These are phyloP conservation scores for Gillenia trifoliata DNA, from an alignment of 306 rosid genomes.

Conservation along the genomic window DNA sequence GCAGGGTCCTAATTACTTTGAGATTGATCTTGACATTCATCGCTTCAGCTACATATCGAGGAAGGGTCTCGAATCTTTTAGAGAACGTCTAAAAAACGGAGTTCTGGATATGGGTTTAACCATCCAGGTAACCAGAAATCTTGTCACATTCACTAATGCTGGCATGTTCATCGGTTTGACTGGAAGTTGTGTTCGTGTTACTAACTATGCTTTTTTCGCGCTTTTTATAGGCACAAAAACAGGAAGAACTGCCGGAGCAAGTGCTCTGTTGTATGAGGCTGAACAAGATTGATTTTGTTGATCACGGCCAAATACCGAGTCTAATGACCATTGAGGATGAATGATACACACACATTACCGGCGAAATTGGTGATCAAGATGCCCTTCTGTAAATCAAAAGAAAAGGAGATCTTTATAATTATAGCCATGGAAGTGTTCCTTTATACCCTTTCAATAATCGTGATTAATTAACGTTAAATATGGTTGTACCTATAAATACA, in stretches of 20 bases:
- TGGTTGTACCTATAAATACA: neutral
- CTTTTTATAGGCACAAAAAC: conserved; percentile 72
- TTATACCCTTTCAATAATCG: neutral
- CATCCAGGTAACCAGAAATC: conserved; percentile 55
- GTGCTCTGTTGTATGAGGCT: conserved; percentile 85
- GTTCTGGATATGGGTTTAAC: conserved; percentile 75
- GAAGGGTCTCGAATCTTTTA: conserved; percentile 83
- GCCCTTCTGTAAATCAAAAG: conserved; percentile 4
- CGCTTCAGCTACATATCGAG: conserved; percentile 94
- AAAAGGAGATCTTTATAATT: neutral
- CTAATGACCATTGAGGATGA: conserved; percentile 56
- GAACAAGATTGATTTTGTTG: conserved; percentile 76
- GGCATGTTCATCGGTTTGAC: neutral
- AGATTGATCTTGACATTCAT: conserved; percentile 96
- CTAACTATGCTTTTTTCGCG: neutral
- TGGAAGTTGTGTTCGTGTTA: neutral
- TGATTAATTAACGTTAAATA: neutral
- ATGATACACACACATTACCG: neutral
- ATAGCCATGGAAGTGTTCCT: neutral
- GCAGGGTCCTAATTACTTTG: conserved; percentile 89
- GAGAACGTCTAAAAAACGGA: conserved; percentile 76
- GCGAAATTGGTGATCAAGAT: neutral
- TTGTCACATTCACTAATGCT: neutral
- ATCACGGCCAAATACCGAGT: conserved; percentile 61
- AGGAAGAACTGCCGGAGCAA: conserved; percentile 86